Conservation (phyloP, 2,329 filamentous ascomycete genomes). For the Colletotrichum horii region DNA sequence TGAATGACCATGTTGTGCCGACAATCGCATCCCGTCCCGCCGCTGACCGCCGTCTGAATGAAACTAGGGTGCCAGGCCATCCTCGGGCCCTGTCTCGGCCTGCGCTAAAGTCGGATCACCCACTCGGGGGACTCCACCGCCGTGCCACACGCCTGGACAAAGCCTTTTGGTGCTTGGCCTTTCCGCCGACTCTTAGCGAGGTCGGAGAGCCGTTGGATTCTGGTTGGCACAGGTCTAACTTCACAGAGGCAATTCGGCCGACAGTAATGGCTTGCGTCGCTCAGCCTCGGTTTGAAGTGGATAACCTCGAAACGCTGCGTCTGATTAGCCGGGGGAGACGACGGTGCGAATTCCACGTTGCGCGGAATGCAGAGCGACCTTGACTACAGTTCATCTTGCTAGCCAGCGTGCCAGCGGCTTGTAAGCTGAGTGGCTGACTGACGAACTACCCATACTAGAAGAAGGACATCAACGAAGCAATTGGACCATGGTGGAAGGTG, state of each 20-base stretch:
- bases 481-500: not conserved
- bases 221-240: not conserved
- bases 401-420: not conserved
- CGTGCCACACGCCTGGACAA: not conserved
- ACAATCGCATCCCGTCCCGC: not conserved
- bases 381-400: not conserved
- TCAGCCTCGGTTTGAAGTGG: slow-evolving; percentile 8
- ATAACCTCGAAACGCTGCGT: not conserved
- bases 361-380: not conserved
- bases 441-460: not conserved
- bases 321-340: not conserved
- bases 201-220: not conserved
- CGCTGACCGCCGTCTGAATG: not conserved
- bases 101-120: not conserved
- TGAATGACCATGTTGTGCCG: not conserved
- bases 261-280: slow-evolving; percentile 3
- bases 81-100: not conserved
- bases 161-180: not conserved
- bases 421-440: not conserved
- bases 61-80: not conserved
- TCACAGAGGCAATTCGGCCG: not conserved
- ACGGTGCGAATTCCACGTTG: not conserved
- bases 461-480: not conserved
- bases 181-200: not conserved
- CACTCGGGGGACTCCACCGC: not conserved